Evolutionary conservation across 2,329 filamentous ascomycete species (phyloP).

Genomic region (Hypoxylon sp.): DNA sequence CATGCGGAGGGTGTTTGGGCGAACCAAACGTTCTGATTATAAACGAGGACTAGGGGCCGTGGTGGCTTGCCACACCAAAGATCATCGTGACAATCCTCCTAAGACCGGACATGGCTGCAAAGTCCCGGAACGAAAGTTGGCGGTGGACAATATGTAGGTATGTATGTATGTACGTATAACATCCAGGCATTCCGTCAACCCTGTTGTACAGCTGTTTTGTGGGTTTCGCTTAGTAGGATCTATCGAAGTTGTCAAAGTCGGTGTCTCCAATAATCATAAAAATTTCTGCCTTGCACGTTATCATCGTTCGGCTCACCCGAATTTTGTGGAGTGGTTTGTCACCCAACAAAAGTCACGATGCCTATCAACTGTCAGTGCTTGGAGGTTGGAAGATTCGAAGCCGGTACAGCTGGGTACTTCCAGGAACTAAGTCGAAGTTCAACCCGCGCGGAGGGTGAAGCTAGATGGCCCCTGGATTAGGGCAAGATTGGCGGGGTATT

Average conservation of each 20-base stretch:
- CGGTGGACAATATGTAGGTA: conserved; percentile 31
- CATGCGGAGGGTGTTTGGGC: conserved; percentile 32
- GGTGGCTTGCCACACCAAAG: conserved; percentile 42
- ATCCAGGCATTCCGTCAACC: conserved; percentile 32
- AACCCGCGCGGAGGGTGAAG: conserved; percentile 32
- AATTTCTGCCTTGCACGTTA: conserved; percentile 26
- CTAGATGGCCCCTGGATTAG: conserved; percentile 19
- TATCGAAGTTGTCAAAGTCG: conserved; percentile 13
- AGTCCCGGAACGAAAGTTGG: conserved; percentile 35
- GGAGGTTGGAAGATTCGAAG: conserved; percentile 26
- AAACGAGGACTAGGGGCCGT: conserved; percentile 30
- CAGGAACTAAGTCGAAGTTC: background rate
- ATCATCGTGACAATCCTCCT: conserved; percentile 43
- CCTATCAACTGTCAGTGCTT: conserved; percentile 21
- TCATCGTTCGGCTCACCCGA: conserved; percentile 26
- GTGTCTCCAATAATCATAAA: conserved; percentile 26
- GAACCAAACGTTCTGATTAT: conserved; percentile 31
- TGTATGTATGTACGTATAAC: conserved; percentile 31
- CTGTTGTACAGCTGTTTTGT: conserved; percentile 42
- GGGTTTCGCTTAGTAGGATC: conserved; percentile 30
- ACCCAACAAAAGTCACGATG: conserved; percentile 44
- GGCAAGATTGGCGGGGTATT: conserved; percentile 40
- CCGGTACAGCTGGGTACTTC: conserved; percentile 33
- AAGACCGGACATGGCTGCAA: conserved; percentile 41
- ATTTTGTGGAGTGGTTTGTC: conserved; percentile 35